A percentile compares a stretch with the other conserved stretches of the same genome.
phyloP scores from a whole-genome alignment of 768 basidiomycete genomes.

The Fistulinella prunicolor region DNA sequence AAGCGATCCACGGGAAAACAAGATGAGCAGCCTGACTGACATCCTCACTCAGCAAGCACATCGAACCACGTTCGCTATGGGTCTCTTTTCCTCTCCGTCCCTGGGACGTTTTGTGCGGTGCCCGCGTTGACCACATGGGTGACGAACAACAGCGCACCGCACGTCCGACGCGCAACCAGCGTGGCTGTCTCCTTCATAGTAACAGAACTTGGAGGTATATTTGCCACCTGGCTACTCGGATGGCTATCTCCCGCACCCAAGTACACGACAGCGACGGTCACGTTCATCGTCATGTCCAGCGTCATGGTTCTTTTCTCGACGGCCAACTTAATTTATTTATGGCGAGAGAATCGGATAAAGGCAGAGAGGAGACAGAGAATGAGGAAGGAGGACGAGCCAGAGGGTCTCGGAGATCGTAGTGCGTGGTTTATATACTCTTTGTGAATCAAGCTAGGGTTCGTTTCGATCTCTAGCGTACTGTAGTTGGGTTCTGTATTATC shows the following conservation, averaged over 20 bases:
- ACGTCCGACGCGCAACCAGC: conserved; percentile 54
- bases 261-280: conserved; percentile 46
- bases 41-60: conserved; percentile 8
- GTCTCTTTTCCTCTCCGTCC: conserved; percentile 54
- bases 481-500: too few species aligned
- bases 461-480: too few species aligned
- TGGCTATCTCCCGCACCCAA: conserved; percentile 45
- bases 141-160: conserved; percentile 59
- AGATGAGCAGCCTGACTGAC: not conserved
- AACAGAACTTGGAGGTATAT: conserved; percentile 57
- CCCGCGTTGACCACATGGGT: conserved; percentile 59
- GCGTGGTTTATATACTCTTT: conserved; percentile 57
- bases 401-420: conserved; percentile 47
- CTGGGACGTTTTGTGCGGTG: conserved; percentile 48
- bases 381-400: conserved; percentile 36
- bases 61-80: conserved; percentile 48
- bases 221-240: conserved; percentile 62
- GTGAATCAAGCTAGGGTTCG: too few species aligned
- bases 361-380: conserved; percentile 32
- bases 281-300: conserved; percentile 36
- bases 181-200: conserved; percentile 56
- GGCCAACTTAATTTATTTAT: conserved; percentile 42
- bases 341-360: conserved; percentile 46
- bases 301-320: conserved; percentile 37
- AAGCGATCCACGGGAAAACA: not conserved